These are phyloP conservation scores for Monosporozyma servazzii DNA, from an alignment of 805 yeast species.

Conservation along the genomic window DNA sequence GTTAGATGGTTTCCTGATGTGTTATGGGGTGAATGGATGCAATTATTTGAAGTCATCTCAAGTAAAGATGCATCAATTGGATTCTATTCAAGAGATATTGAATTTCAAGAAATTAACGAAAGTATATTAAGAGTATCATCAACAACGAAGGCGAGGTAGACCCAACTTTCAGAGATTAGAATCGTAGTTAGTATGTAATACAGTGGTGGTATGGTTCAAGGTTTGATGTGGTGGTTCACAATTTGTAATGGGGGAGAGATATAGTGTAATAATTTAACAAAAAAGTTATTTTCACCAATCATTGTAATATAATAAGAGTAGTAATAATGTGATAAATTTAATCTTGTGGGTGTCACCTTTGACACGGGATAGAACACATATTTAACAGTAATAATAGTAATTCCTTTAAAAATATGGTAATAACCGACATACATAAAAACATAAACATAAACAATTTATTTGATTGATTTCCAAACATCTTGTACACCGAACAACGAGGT, in stretches of 20 bases:
- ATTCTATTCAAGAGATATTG: background rate
- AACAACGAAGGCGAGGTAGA: background rate
- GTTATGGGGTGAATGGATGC: no score
- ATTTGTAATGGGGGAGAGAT: no score
- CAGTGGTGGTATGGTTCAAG: no score
- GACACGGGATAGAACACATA: no score
- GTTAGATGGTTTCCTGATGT: background rate
- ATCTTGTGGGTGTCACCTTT: no score
- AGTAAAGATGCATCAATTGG: background rate
- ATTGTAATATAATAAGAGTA: no score
- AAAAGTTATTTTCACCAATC: no score
- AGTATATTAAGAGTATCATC: background rate
- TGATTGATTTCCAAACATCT: constrained; percentile 55
- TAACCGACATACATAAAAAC: background rate
- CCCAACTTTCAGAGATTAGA: background rate
- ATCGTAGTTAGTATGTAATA: no score
- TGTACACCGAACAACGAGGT: constrained; percentile 72
- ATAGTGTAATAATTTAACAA: no score
- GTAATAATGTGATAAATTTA: no score
- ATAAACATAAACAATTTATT: background rate
- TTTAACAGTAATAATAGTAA: no score
- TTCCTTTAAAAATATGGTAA: background rate
- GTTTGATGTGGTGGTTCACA: no score
- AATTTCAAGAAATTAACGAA: background rate
- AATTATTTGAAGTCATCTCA: background rate